Conservation (phyloP, 805 yeast species). For the Maudiozyma barnettii region DNA sequence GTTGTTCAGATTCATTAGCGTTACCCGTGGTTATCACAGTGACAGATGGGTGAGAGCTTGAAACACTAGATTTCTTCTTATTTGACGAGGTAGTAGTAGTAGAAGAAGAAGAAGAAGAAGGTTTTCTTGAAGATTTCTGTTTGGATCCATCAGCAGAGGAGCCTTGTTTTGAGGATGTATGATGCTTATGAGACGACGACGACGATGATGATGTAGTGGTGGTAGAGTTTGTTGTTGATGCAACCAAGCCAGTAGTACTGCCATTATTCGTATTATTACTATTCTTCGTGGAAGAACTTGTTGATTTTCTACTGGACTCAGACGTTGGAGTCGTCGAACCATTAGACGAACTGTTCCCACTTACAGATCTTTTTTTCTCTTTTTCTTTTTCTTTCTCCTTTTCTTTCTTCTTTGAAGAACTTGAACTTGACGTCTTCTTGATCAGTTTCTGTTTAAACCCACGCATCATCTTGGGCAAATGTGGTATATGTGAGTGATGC, state of each 20-base stretch:
- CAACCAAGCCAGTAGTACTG: no score
- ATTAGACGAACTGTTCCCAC: slow-evolving; percentile 1
- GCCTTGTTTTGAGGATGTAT: neutral
- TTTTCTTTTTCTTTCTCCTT: slow-evolving; percentile 35
- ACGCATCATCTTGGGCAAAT: slow-evolving; percentile 62
- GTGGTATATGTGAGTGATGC: no score
- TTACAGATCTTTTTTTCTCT: slow-evolving; percentile 10
- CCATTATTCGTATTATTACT: neutral
- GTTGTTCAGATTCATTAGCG: neutral
- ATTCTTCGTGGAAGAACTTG: slow-evolving; percentile 1
- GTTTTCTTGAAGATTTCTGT: neutral
- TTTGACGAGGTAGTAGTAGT: no score
- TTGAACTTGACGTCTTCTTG: slow-evolving; percentile 21
- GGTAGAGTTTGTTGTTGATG: neutral
- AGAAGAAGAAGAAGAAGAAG: neutral
- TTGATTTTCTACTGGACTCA: neutral
- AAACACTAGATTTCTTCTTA: neutral
- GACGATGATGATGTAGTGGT: neutral
- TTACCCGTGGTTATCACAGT: neutral
- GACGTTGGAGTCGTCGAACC: neutral
- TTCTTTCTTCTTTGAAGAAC: slow-evolving; percentile 32
- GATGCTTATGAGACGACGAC: neutral
- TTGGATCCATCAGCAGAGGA: neutral
- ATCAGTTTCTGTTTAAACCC: slow-evolving; percentile 53
- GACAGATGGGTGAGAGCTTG: neutral